These are phyloP conservation scores for Fusarium euwallaceae DNA, from an alignment of 2,329 filamentous ascomycete species.

Conservation along the genomic window DNA sequence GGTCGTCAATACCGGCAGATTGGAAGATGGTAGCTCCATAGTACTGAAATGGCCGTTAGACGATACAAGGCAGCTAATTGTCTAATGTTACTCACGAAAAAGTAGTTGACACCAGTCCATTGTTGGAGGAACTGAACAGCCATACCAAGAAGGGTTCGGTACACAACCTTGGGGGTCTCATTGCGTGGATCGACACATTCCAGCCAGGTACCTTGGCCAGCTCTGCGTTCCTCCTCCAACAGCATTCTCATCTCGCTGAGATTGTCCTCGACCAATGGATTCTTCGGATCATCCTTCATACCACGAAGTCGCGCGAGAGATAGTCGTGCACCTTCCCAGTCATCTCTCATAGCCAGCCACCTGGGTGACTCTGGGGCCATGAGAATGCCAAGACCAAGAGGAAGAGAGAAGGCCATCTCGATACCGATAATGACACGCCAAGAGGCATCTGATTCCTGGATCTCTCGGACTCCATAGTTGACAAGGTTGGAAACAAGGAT, in stretches of 20 bases:
- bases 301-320: slow-evolving; percentile 66
- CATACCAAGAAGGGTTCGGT: slow-evolving; percentile 73
- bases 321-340: slow-evolving; percentile 61
- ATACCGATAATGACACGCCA: slow-evolving; percentile 73
- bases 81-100: background rate
- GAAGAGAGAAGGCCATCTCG: slow-evolving; percentile 63
- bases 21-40: slow-evolving; percentile 76
- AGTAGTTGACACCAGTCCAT: slow-evolving; percentile 71
- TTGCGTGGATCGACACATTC: slow-evolving; percentile 70
- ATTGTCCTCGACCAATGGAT: slow-evolving; percentile 62
- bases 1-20: slow-evolving; percentile 74
- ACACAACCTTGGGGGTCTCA: slow-evolving; percentile 67
- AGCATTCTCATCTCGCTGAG: slow-evolving; percentile 63
- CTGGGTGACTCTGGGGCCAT: slow-evolving; percentile 67
- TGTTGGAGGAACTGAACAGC: slow-evolving; percentile 75
- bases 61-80: background rate
- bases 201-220: slow-evolving; percentile 63
- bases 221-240: slow-evolving; percentile 58
- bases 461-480: slow-evolving; percentile 63
- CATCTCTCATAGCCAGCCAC: slow-evolving; percentile 62
- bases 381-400: slow-evolving; percentile 65
- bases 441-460: slow-evolving; percentile 57
- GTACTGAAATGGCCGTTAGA: slow-evolving; percentile 51
- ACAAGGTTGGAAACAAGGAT: slow-evolving; percentile 69
- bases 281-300: slow-evolving; percentile 58